Evolutionary conservation across 495 filamentous ascomycete species (phyloP).

Genomic region (Neurospora sp.): DNA sequence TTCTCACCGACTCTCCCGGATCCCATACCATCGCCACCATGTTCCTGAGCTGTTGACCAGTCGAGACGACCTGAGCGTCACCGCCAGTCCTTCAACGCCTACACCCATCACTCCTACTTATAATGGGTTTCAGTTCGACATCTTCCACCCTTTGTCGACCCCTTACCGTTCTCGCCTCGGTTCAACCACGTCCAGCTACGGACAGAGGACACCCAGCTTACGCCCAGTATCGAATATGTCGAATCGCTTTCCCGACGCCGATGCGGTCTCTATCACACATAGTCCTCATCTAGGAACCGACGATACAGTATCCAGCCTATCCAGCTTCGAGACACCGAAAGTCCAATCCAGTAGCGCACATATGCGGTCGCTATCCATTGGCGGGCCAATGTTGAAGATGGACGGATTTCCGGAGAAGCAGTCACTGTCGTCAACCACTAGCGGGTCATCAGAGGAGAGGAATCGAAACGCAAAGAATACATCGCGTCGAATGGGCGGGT

Average conservation of each 20-base stretch:
- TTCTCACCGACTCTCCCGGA: neutral
- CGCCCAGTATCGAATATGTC: neutral
- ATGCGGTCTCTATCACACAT: neutral
- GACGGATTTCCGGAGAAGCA: neutral
- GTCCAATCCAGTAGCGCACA: neutral
- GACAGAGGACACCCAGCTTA: neutral
- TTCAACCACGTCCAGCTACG: neutral
- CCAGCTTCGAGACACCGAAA: neutral
- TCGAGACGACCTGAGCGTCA: neutral
- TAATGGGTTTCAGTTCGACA: neutral
- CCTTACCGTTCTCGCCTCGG: neutral
- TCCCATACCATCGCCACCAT: neutral
- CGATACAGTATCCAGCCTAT: neutral
- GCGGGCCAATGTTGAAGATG: neutral
- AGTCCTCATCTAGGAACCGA: neutral
- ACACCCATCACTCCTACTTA: neutral
- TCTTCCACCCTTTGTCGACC: neutral
- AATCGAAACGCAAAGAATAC: neutral
- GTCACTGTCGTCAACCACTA: neutral
- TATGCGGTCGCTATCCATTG: neutral
- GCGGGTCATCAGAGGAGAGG: neutral
- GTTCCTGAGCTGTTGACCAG: neutral
- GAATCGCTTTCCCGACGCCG: neutral
- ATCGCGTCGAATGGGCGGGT: neutral
- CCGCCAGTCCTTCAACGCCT: neutral